phyloP scores from a whole-genome alignment of 2,329 filamentous ascomycete species.

The Botrytis elliptica region DNA sequence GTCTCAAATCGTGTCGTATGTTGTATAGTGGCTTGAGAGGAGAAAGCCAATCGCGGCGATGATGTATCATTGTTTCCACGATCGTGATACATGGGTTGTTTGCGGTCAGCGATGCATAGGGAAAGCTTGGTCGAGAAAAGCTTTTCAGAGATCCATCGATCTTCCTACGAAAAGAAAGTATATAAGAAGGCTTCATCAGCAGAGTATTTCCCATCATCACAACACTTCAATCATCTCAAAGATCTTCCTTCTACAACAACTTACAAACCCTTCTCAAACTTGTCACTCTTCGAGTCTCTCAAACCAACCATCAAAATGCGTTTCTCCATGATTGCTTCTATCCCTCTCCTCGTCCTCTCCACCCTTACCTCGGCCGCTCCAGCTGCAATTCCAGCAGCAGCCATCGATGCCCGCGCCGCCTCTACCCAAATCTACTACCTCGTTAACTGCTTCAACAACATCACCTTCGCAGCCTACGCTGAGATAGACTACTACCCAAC shows the following conservation, averaged over 20 bases:
- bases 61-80: not conserved
- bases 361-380: constrained; percentile 14
- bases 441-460: constrained; percentile 21
- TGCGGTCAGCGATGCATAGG: not conserved
- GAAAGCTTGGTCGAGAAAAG: not conserved
- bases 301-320: constrained; percentile 17
- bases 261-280: not conserved
- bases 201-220: constrained; percentile 10
- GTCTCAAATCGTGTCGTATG: not conserved
- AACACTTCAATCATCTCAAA: constrained; percentile 8
- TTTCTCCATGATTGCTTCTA: constrained; percentile 18
- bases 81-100: not conserved
- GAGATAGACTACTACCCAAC: constrained; percentile 15
- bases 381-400: not conserved
- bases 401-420: not conserved
- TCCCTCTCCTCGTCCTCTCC: constrained; percentile 16
- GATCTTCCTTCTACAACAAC: not conserved
- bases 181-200: constrained; percentile 9
- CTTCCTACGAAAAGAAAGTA: not conserved
- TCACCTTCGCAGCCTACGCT: constrained; percentile 4
- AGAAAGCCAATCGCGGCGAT: not conserved
- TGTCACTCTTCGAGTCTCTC: not conserved
- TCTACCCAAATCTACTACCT: constrained; percentile 19
- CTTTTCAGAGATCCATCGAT: not conserved
- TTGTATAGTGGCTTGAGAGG: not conserved